Base-by-base conservation (phyloP, 495 filamentous ascomycete genomes). In the Penicillium flavigenum region DNA sequence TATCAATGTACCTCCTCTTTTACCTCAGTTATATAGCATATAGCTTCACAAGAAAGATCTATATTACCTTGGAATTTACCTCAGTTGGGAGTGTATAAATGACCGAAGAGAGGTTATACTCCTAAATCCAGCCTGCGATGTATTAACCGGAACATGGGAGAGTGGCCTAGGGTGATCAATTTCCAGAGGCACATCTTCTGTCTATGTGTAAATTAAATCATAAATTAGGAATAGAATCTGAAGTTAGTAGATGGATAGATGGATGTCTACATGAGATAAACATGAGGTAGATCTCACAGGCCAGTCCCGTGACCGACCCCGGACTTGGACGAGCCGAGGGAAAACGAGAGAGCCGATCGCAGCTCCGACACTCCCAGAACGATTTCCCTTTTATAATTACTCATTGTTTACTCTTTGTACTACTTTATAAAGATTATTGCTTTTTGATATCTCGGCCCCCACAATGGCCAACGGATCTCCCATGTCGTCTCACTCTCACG, bases 401-500 rank as follows among this genome's bases (percentile, higher is more conserved):
- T 47, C 29, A 34, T 45, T 38, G 38, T 24, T 51, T 29, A 26
- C 27, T 29, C 27, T 29, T 29, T 29, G 27, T 7, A 29, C 47
- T 8, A 54, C 53, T 49, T 36, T 39, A 45, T 36, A 32, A 56
- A 38, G 51, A 36, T 39, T 5, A 39, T 41, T 26, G 24, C 24
- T 24, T 57, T 42, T 50, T 60, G 51, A 56, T 52, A 20, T 29
- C 16, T 32, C n/a, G 42, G 51, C 27, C 17, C 52, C 38, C 45
- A 61, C 65, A 61, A 76, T 77, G 71, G 58, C 71, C 56, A 72
- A 75, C 69, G 70, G 57, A 55, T 34, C 51, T 36, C 36, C 51
- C 48, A 65, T 70, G 65, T 71, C 75, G 53, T 71, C 74, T 14
- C 70, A 68, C 41, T 79, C 80, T 44, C 72, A 74, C 56, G 72